Base-by-base conservation (phyloP, 169 alveolate genomes). In the Plasmodium gallinaceum region DNA sequence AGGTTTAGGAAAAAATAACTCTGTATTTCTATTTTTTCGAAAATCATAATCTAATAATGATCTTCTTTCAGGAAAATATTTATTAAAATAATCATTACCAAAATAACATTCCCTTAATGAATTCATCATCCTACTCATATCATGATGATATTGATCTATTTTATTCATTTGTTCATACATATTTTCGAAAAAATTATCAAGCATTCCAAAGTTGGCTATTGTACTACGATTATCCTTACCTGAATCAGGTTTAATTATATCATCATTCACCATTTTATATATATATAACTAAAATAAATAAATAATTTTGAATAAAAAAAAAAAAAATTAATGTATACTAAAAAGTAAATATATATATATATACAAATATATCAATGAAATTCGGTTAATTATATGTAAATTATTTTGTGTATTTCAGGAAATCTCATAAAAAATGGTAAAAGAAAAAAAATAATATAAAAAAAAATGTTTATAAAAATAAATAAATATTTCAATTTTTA, bases 51-150 rank as follows among this genome's bases (percentile, higher is more conserved):
- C 74, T 43, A 61, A 8, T 18, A 74, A 51, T 7, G 88, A 60
- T 74, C 88, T 74, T 26, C 88, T 74, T 5, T 46, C 43, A 48
- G 88, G 88, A 24, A 74, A 74, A 39, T 39, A 74, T 74, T 45
- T 74, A 0, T 66, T 22, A 74, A 74, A 43, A n/a, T 16, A 54
- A 52, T 65, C 78, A 65, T 78, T 57, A 76, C 46, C 26, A 16
- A 78, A 46, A 64, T 64, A 64, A 46, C 64, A 69, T 8, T 70
- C 51, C 26, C 57, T 78, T 37, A 78, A 22, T 10, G 78, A 78
- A 24, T 66, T 66, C 89, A 78, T 78, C 78, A 78, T 78, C 46
- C 76, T 78, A 57, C 69, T 66, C 75, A 78, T 64, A 42, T 78
- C 76, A 43, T 66, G 32, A n/a, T 62, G 78, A 60, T 64, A 48